Base-by-base conservation (phyloP, 2,329 filamentous ascomycete species). In the Penicillium concentricum region DNA sequence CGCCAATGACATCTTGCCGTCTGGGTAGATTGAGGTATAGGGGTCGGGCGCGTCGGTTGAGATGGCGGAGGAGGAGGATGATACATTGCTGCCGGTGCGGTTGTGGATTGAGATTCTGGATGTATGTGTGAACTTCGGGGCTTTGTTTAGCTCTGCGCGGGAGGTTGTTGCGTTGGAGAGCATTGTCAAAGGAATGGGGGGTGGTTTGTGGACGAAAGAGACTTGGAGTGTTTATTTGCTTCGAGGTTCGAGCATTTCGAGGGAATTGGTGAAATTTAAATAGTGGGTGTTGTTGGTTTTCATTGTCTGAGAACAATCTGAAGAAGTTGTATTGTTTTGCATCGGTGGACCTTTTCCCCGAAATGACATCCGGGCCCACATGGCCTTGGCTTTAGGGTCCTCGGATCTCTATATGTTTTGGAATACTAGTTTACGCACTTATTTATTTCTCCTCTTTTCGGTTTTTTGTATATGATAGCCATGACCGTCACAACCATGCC, bases 1-100 rank as follows among this genome's bases (percentile, higher is more conserved):
- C 1, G 74, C 69, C 28, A 80, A 72, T 2, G 78, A 77, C 57
- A 74, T 76, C 13, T 68, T 65, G 56, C 76, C 78, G 12, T 64
- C 58, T 5, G 76, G 75, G 51, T 73, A 71, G 59, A 70, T 71
- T 32, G 68, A 65, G 4, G 60, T 46, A 58, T 77, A 69, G 43
- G 69, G 42, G 38, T 59, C n/a, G 32, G 57, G 46, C 12, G 57
- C n/a, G 51, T 54, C 45, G 22, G 41, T 54, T 10, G 49, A 51
- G 55, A 22, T 52, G 44, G 60, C 52, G 54, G 26, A 26, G n/a
- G 37, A 43, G 53, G 39, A 18, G 53, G 44, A 54, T 55, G 48
- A 47, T 44, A 22, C 8, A 22, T 50, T 49, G 59, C 20, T 56
- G 24, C 7, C 13, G 13, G 54, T n/a, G 44, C 47, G 54, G n/a